These are phyloP conservation scores for Yarrowia phangngaensis DNA, from an alignment of 805 yeast genomes.

Conservation along the genomic window DNA sequence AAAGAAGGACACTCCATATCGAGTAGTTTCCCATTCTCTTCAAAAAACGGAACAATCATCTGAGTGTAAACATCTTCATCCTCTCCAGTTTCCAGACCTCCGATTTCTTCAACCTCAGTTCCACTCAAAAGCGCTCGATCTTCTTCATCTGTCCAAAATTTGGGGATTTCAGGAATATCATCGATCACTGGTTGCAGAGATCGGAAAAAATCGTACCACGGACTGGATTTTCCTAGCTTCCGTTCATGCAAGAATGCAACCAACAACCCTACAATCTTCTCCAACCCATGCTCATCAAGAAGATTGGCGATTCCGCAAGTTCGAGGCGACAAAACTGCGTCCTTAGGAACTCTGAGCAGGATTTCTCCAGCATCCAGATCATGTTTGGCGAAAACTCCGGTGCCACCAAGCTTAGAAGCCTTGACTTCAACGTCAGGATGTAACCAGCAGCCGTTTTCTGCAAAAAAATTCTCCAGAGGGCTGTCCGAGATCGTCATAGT, in stretches of 20 bases:
- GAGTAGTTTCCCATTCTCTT: slow-evolving; percentile 20
- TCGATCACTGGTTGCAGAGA: slow-evolving; percentile 41
- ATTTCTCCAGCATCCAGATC: slow-evolving; percentile 42
- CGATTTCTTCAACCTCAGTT: slow-evolving; percentile 59
- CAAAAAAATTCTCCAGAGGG: slow-evolving; percentile 49
- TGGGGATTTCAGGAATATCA: slow-evolving; percentile 48
- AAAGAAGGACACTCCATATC: slow-evolving; percentile 32
- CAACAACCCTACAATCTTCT: slow-evolving; percentile 64
- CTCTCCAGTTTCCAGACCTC: slow-evolving; percentile 53
- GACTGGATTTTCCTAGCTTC: slow-evolving; percentile 57
- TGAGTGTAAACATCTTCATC: slow-evolving; percentile 42
- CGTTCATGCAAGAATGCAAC: slow-evolving; percentile 70
- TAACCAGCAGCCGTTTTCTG: slow-evolving; percentile 52
- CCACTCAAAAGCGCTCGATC: slow-evolving; percentile 48
- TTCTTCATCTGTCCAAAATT: slow-evolving; percentile 58
- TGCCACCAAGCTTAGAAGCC: slow-evolving; percentile 55
- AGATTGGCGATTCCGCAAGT: slow-evolving; percentile 58
- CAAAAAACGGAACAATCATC: slow-evolving; percentile 38
- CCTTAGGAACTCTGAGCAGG: slow-evolving; percentile 39
- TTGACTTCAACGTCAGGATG: slow-evolving; percentile 48
- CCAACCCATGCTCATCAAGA: slow-evolving; percentile 54
- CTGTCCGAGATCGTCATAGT: no score
- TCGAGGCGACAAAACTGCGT: slow-evolving; percentile 37
- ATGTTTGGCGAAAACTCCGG: slow-evolving; percentile 63
- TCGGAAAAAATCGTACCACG: slow-evolving; percentile 69